phyloP scores from a whole-genome alignment of 306 rosid genomes.

The Rubus parviflorus region DNA sequence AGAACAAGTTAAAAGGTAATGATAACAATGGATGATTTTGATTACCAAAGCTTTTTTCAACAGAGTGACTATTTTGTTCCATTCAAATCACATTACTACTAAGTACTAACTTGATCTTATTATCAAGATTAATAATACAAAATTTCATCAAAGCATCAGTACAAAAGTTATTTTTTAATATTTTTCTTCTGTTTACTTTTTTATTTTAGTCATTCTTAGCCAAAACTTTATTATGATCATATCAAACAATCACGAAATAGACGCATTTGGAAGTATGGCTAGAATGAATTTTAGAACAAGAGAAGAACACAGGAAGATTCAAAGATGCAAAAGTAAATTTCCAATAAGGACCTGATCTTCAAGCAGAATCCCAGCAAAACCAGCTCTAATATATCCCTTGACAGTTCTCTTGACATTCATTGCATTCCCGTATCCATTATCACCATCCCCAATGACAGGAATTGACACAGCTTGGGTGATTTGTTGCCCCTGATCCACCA shows the following conservation, averaged over 20 bases:
- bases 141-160: too few relatives aligned
- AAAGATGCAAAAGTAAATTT: not conserved
- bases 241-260: not conserved
- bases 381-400: slow-evolving; percentile 73
- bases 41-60: too few relatives aligned
- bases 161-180: too few relatives aligned
- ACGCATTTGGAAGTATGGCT: not conserved
- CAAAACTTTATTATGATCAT: not conserved
- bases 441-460: slow-evolving; percentile 89
- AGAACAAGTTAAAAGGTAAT: too few relatives aligned
- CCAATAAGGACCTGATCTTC: slow-evolving; percentile 74
- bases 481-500: slow-evolving; percentile 71
- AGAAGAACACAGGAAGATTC: not conserved
- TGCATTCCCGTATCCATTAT: slow-evolving; percentile 86
- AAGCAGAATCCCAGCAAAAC: slow-evolving; percentile 79
- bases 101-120: too few relatives aligned
- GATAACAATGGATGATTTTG: too few relatives aligned
- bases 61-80: too few relatives aligned
- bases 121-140: too few relatives aligned
- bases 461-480: slow-evolving; percentile 69
- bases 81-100: too few relatives aligned
- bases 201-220: too few relatives aligned
- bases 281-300: not conserved
- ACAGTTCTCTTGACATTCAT: slow-evolving; percentile 89
- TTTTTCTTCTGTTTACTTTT: too few relatives aligned